A percentile compares a stretch with the other conserved stretches of the same genome.
Evolutionary conservation across 2,329 filamentous ascomycete species (phyloP).

Genomic region (Phyllosticta capitalensis): DNA sequence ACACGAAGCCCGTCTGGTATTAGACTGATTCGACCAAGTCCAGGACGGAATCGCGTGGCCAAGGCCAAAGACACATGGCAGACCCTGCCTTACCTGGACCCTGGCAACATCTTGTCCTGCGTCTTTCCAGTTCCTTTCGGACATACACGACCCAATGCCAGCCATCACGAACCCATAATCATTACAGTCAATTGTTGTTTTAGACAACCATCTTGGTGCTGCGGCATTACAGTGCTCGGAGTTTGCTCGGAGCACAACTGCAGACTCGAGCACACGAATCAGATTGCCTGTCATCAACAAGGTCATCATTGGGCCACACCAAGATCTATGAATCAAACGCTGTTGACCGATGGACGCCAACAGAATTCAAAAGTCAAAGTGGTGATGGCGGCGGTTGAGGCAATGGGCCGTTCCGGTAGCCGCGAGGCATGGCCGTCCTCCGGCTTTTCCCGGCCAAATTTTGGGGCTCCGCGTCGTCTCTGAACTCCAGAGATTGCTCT

Average conservation of each 20-base stretch:
- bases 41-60: neutral
- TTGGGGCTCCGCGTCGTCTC: neutral
- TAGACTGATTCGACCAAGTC: neutral
- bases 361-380: neutral
- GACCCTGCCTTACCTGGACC: neutral
- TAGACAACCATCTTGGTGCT: too few species aligned
- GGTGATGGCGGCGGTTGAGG: neutral
- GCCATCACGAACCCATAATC: too few species aligned
- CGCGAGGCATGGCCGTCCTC: neutral
- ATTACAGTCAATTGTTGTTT: too few species aligned
- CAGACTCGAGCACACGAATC: too few species aligned
- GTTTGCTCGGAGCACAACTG: too few species aligned
- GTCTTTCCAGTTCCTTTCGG: neutral
- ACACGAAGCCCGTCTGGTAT: neutral
- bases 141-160: neutral
- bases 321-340: too few species aligned
- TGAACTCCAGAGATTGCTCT: conserved; percentile 1
- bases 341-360: too few species aligned
- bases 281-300: too few species aligned
- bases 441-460: conserved; percentile 5
- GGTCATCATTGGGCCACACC: too few species aligned
- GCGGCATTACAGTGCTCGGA: too few species aligned
- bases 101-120: neutral
- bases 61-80: neutral
- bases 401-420: neutral